These are phyloP conservation scores for Backusella parvicylindrica DNA, from an alignment of 192 early-diverging fungal species.

Conservation along the genomic window DNA sequence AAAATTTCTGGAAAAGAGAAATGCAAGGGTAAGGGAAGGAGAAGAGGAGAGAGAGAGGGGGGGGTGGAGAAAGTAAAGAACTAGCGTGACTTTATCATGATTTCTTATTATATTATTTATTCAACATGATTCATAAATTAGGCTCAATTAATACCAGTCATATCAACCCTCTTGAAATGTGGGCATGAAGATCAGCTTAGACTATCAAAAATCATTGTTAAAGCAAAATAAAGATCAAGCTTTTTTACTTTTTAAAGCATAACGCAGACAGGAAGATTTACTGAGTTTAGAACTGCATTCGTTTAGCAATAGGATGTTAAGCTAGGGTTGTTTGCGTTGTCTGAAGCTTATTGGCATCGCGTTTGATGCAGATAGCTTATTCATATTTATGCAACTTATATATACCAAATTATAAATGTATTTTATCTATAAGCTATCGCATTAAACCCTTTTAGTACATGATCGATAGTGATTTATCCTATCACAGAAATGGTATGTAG, in stretches of 20 bases:
- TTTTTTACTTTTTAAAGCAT: no score
- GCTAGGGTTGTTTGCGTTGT: background rate
- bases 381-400: background rate
- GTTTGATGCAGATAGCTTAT: background rate
- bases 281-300: no score
- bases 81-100: background rate
- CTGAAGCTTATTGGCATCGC: background rate
- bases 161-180: background rate
- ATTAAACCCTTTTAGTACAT: no score
- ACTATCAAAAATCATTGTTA: background rate
- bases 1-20: slow-evolving; percentile 9
- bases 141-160: background rate
- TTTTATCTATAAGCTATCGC: background rate
- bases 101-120: background rate
- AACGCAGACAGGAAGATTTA: no score
- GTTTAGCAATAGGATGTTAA: background rate
- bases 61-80: background rate
- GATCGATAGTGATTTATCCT: background rate
- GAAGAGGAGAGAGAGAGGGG: no score
- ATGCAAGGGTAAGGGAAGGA: background rate
- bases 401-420: background rate
- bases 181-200: background rate
- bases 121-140: background rate
- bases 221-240: no score
- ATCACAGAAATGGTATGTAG: background rate